Evolutionary conservation across 257 asterid genomes (phyloP).

Genomic region (Coffea eugenioides): DNA sequence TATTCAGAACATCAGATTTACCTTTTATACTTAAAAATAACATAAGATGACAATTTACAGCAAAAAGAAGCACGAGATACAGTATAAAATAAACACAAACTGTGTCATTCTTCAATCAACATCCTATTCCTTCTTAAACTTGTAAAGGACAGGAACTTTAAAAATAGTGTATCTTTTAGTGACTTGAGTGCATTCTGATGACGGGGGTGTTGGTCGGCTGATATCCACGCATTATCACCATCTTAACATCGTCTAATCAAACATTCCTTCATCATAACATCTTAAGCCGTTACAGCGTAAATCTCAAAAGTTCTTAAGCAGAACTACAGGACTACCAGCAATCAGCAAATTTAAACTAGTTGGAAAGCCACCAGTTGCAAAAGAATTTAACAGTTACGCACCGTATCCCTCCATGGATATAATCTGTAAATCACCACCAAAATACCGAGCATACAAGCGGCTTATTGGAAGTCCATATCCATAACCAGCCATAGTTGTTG

Average conservation of each 20-base stretch:
- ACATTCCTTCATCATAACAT: background rate
- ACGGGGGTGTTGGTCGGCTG: background rate
- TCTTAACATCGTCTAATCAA: background rate
- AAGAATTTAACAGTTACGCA: slow-evolving; percentile 19
- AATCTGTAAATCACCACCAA: slow-evolving; percentile 92
- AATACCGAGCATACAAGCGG: slow-evolving; percentile 88
- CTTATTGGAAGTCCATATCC: slow-evolving; percentile 96
- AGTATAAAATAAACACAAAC: background rate
- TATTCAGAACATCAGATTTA: background rate
- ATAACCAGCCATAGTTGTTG: slow-evolving; percentile 82
- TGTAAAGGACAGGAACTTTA: background rate
- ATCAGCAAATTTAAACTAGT: background rate
- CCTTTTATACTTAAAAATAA: background rate
- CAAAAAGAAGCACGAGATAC: background rate
- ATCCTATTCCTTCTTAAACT: background rate
- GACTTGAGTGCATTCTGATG: background rate
- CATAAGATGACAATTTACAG: background rate
- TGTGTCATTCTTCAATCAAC: background rate
- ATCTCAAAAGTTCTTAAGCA: background rate
- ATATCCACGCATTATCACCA: background rate
- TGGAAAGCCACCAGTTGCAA: background rate
- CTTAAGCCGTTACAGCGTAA: background rate
- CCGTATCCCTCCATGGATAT: slow-evolving; percentile 99
- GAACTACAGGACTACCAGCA: background rate
- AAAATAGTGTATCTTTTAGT: background rate